Conservation (phyloP, 208 protist genomes). For the Porcisia hertigi region DNA sequence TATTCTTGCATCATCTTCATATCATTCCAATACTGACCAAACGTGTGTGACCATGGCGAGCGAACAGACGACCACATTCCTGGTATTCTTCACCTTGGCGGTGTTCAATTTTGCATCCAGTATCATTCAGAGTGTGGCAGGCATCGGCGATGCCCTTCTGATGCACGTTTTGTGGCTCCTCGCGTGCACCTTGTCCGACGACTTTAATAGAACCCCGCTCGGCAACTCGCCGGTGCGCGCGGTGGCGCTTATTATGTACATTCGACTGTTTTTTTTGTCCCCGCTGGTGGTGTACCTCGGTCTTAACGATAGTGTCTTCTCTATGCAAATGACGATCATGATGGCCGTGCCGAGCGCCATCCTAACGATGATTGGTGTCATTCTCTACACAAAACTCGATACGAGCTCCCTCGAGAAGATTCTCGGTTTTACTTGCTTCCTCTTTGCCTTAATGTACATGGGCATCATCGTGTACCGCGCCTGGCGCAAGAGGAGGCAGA, state of each 20-base stretch:
- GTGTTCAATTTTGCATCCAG: conserved; percentile 50
- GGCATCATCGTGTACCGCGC: conserved; percentile 40
- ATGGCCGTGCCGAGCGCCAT: conserved; percentile 60
- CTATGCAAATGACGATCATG: conserved; percentile 49
- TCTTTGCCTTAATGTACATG: conserved; percentile 45
- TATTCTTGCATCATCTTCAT: background rate
- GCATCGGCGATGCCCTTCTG: conserved; percentile 66
- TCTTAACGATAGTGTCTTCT: conserved; percentile 58
- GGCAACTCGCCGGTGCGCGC: conserved; percentile 40
- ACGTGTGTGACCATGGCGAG: background rate
- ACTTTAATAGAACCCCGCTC: conserved; percentile 47
- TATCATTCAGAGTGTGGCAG: conserved; percentile 57
- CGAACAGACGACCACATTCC: conserved; percentile 15
- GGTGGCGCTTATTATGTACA: conserved; percentile 62
- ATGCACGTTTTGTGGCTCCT: conserved; percentile 58
- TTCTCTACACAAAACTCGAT: conserved; percentile 37
- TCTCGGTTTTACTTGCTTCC: conserved; percentile 47
- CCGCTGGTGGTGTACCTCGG: conserved; percentile 53
- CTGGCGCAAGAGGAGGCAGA: conserved; percentile 36
- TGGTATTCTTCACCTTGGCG: conserved; percentile 39
- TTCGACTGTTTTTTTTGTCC: conserved; percentile 57
- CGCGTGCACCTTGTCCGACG: conserved; percentile 19
- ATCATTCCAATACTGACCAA: background rate
- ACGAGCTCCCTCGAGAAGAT: conserved; percentile 31
- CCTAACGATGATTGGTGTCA: conserved; percentile 46